Evolutionary conservation across 768 basidiomycete species (phyloP), one percentile per base, ranked within the genome.

Genomic region (Kwoniella sp.): DNA sequence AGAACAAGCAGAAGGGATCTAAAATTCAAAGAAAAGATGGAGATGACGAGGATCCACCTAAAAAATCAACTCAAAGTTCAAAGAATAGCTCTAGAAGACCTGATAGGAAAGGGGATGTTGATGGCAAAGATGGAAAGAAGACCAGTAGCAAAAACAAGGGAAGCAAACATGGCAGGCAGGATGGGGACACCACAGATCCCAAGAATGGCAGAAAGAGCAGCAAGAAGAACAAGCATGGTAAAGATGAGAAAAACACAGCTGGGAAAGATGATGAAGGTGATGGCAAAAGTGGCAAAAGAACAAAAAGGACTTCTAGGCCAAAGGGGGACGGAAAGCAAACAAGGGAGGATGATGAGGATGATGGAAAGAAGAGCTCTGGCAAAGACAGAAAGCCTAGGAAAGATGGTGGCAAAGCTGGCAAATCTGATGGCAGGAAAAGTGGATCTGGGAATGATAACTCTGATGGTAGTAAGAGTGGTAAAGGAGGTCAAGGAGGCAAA

Each of bases 221-320:
- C 44, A 52, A 33, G 7, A 6, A 9, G 81, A 80, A 58, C 82
- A 79, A 53, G 36, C 72, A 9, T n/a, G n/a, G 25, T 73, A 6
- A 77, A 83, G 6, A 33, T 33, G 65, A 70, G 0, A 55, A 68
- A 0, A 84, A 81, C 48, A 69, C 73, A 0, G 89, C 88, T 87
- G 88, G 88, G 73, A 82, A 58, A 24, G 40, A 58, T 44, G 40
- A 47, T 4, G 7, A 21, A n/a, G 37, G 46, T 26, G 46, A 58
- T 13, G 19, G 22, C 56, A n/a, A 46, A n/a, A n/a, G n/a, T n/a
- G n/a, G n/a, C 19, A 47, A 46, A 58, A 5, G 25, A 17, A 5
- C 8, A 13, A 36, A 4, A 15, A 51, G 54, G 19, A n/a, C n/a
- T n/a, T n/a, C n/a, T n/a, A n/a, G n/a, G n/a, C n/a, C n/a, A n/a